phyloP scores from a whole-genome alignment of 108 stramenopile species.

The Cyclotella atomus region DNA sequence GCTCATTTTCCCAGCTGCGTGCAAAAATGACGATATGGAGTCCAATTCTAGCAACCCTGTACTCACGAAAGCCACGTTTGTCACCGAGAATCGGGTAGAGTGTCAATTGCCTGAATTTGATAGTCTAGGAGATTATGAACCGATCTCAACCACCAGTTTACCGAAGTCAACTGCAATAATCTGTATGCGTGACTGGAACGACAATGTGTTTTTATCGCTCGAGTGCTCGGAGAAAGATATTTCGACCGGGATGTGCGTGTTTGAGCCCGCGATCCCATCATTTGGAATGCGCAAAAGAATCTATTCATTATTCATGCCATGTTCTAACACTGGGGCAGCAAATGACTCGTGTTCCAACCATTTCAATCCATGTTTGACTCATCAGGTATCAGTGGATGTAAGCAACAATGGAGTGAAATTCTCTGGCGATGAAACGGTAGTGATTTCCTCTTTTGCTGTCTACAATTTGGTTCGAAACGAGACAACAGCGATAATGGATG shows the following conservation, averaged over 20 bases:
- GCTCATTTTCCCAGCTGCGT: constrained; percentile 17
- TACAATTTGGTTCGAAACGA: constrained; percentile 19
- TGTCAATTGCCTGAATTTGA: constrained; percentile 47
- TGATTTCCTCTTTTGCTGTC: constrained; percentile 24
- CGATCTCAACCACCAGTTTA: not conserved
- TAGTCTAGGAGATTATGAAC: not conserved
- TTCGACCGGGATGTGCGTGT: constrained; percentile 15
- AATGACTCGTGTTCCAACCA: constrained; percentile 33
- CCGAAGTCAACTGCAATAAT: not conserved
- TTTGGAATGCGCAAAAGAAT: constrained; percentile 34
- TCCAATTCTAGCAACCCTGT: constrained; percentile 22
- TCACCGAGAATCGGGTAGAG: constrained; percentile 61
- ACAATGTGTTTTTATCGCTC: constrained; percentile 29
- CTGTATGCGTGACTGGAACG: constrained; percentile 29
- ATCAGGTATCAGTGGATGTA: constrained; percentile 65
- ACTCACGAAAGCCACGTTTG: constrained; percentile 44
- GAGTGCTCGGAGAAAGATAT: constrained; percentile 22
- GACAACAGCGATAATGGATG: not conserved
- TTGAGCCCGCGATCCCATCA: constrained; percentile 15
- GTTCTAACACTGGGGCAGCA: constrained; percentile 34
- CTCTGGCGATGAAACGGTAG: constrained; percentile 60
- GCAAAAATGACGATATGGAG: not conserved
- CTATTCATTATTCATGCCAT: constrained; percentile 46
- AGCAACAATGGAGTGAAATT: constrained; percentile 70
- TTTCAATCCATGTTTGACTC: constrained; percentile 71